Evolutionary conservation across 805 yeast species (phyloP), one percentile per base, ranked within the genome.

Genomic region (Lipomyces sp.): DNA sequence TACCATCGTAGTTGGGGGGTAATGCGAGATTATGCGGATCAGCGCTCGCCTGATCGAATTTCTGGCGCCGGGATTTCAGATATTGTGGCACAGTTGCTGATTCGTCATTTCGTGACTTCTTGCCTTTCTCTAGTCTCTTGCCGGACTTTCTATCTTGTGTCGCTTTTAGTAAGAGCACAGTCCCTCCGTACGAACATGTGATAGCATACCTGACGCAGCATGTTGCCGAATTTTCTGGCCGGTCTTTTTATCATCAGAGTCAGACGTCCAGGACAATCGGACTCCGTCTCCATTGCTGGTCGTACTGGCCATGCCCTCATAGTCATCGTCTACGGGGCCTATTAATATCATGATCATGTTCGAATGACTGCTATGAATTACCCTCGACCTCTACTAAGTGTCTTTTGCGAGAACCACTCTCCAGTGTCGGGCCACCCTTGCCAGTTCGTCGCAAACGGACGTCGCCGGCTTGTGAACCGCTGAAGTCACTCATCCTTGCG

Each of bases 1-100:
- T 32, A 15, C 54, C 61, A 24, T 29, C 29, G 37, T 58, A 58
- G 34, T 45, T 35, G 11, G 61, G 61, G 15, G 61, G 60, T 54
- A 51, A 64, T 29, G 42, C 32, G 8, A 29, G 55, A 50, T 13
- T 53, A 18, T 42, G 29, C 11, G 29, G 55, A n/a, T 62, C 62
- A 18, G 24, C 18, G 42, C 30, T n/a, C 35, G 24, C 18, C n/a
- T n/a, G 24, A 15, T 55, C 42, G 29, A 54, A 42, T 39, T 33
- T 35, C 24, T 24, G 59, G 3, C 60, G 59, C 18, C 58, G 51
- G 13, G n/a, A 37, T 34, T 24, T 42, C 10, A 34, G 18, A 48
- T 59, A 59, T 35, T 35, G 10, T 24, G 56, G 15, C 32, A 35
- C 51, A 11, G 56, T n/a, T 42, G 54, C 29, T 11, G n/a, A 29